Evolutionary conservation across 2,329 filamentous ascomycete genomes (phyloP), one percentile per base, ranked within the genome.

Genomic region (Epichloe baconii): DNA sequence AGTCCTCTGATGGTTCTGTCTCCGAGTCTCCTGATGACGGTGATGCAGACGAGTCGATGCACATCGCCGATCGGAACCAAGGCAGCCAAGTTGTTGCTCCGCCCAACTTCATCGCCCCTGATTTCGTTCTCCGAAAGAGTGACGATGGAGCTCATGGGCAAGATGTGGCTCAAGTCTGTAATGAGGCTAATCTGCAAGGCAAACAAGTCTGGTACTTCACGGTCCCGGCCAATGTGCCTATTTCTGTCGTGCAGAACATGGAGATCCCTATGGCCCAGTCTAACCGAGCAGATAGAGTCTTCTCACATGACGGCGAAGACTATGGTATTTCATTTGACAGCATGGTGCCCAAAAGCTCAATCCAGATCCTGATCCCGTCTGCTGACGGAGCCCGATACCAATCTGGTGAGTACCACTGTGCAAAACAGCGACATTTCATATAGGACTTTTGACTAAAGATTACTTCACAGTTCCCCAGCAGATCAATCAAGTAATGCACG

Each of bases 161-260:
- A 58, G 68, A 77, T 60, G 66, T 79, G 53, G 64, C 74, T 8
- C 69, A 76, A 21, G 66, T 83, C 49, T 80, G 86, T 58, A 75
- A 71, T 59, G 71, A 77, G 52, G 74, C 75, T 50, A 77, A 79
- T 58, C 63, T 83, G 7, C 70, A 80, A 51, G 83, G 82, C 55
- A 88, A 88, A 70, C 82, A 89, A 63, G 72, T 89, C 53, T 90
- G 85, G 86, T 86, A 88, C 64, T 87, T 90, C 58, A 86, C 83
- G 10, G 82, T 83, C 3, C 86, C 86, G 2, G 77, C 80, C 5
- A 79, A 79, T 11, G 69, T 88, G 3, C 80, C 85, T n/a, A 75
- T 89, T 52, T 79, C 78, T 11, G 73, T 83, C 1, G 68, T 89
- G 45, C 77, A 81, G 61, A 75, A 82, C 56, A 70, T 88, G 54